Base-by-base conservation (phyloP, 345 rosid genomes). In the Punica granatum region DNA sequence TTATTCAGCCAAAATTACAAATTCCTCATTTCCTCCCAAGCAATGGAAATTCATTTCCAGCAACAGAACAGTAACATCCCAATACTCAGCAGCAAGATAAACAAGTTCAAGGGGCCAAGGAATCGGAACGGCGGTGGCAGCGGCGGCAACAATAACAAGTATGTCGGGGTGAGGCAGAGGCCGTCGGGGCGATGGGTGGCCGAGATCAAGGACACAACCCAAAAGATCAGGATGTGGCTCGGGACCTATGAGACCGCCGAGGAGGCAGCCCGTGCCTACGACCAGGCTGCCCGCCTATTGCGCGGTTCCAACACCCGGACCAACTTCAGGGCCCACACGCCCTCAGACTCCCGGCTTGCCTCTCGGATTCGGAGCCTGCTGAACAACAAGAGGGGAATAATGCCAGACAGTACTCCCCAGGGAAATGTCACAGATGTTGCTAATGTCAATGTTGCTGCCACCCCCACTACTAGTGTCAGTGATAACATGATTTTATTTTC, bases 171-270 rank as follows among this genome's bases (percentile, higher is more conserved):
- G 56, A 78, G 93, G 34, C 90, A 88, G 76, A 81, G 93, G 77
- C 88, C 88, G 64, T 88, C 93, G 0, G 93, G 93, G n/a, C 81
- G 87, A 78, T 88, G 93, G 93, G 87, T 88, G 3, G 92, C 92
- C 15, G 92, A 88, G 78, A 88, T 88, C 79, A 88, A 88, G 68
- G 92, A 85, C 85, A 88, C 92, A 30, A 82, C 90, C 18, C 81
- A 88, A 34, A 88, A 88, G 79, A 85, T 84, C 44, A 79, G 93
- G 77, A 79, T 88, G 87, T 88, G 93, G 93, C 88, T 88, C 60
- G 93, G 93, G 39, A 88, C 93, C 59, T 88, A 82, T 44, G 88
- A 81, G 74, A 85, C 90, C 5, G 93, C 93, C 0, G 90, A 88
- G 72, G 90, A 84, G 66, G 94, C 90, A 65, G 94, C 94, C 10